Evolutionary conservation across 495 filamentous ascomycete genomes (phyloP).

Genomic region (Penicillium goetzii): DNA sequence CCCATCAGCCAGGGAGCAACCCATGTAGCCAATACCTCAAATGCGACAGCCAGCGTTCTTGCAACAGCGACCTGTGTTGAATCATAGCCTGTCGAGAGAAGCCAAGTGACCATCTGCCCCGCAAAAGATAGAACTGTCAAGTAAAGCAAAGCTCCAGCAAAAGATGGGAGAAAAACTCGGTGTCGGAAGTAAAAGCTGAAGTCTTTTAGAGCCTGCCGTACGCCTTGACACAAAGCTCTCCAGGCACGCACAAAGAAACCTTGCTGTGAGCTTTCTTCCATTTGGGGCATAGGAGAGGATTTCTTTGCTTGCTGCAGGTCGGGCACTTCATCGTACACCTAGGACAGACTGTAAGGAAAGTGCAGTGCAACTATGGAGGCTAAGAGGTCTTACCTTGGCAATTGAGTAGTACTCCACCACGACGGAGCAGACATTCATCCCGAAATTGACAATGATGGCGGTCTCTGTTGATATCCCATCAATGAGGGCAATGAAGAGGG

Average conservation of each 20-base stretch:
- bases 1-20: conserved; percentile 50
- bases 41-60: conserved; percentile 39
- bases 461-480: conserved; percentile 34
- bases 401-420: conserved; percentile 54
- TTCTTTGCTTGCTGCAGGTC: conserved; percentile 7
- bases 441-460: conserved; percentile 41
- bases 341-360: background rate
- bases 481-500: conserved; percentile 49
- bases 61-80: conserved; percentile 43
- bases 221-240: background rate
- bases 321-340: conserved; percentile 7
- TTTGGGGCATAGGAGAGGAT: background rate
- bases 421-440: conserved; percentile 43
- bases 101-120: conserved; percentile 48
- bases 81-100: conserved; percentile 40
- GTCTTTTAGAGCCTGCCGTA: conserved; percentile 8
- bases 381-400: conserved; percentile 22
- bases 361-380: background rate
- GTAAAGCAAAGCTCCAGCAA: conserved; percentile 44
- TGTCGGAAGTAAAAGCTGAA: conserved; percentile 34
- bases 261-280: background rate
- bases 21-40: conserved; percentile 57
- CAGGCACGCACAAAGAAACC: background rate
- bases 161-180: conserved; percentile 41
- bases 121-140: conserved; percentile 48